Percentiles rank a stretch among this genome's conserved stretches.
These are phyloP conservation scores for Tardiomyces depauwii DNA, from an alignment of 1,139 yeast species.

Conservation along the genomic window DNA sequence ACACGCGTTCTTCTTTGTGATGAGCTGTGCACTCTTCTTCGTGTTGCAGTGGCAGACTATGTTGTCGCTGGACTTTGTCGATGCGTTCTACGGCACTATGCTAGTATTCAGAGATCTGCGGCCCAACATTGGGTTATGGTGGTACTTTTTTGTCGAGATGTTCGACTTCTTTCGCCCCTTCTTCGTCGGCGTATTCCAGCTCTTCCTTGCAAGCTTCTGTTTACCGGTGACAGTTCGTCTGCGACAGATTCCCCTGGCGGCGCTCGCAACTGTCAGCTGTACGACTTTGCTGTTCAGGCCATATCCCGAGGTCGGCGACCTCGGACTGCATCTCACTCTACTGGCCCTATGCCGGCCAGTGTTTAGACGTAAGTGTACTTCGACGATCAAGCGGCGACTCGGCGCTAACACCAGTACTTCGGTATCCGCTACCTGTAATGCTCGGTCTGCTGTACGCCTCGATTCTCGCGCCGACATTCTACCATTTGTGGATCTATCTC, in stretches of 20 bases:
- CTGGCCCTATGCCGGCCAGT: constrained; percentile 44
- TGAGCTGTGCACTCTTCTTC: constrained; percentile 26
- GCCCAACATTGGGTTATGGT: constrained; percentile 93
- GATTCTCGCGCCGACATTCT: constrained; percentile 75
- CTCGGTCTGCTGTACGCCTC: constrained; percentile 38
- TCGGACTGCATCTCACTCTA: constrained; percentile 55
- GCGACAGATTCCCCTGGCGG: constrained; percentile 43
- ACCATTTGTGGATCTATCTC: constrained; percentile 86
- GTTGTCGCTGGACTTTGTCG: constrained; percentile 42
- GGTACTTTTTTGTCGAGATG: constrained; percentile 96
- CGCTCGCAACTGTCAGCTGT: constrained; percentile 49
- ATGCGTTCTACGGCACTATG: constrained; percentile 51
- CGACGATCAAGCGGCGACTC: too few relatives aligned
- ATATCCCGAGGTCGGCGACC: constrained; percentile 82
- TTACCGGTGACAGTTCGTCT: constrained; percentile 69
- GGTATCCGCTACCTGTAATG: constrained; percentile 33
- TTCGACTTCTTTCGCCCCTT: constrained; percentile 81
- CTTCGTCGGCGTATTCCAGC: constrained; percentile 72
- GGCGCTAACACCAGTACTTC: constrained; percentile 23
- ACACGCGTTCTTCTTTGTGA: constrained; percentile 10
- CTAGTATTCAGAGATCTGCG: constrained; percentile 55
- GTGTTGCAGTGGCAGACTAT: constrained; percentile 32
- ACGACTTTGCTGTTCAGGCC: constrained; percentile 68
- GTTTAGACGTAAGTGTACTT: constrained; percentile 17
- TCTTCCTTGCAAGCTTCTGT: constrained; percentile 57